Evolutionary conservation across 2,329 filamentous ascomycete species (phyloP).

Genomic region (Westerdykella ornata): DNA sequence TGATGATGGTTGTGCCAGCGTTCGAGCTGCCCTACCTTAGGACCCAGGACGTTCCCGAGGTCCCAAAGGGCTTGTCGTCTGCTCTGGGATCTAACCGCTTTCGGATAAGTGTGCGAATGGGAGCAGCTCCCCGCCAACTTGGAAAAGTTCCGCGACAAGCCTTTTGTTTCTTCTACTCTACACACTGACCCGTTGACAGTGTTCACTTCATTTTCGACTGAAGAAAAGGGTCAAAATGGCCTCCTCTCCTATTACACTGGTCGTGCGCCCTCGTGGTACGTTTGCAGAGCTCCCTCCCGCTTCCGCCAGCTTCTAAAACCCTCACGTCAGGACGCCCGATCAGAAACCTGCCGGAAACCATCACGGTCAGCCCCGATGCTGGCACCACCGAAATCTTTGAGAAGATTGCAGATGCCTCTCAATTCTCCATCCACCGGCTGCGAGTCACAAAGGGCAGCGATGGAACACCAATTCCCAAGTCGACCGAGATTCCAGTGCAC

Average conservation of each 20-base stretch:
- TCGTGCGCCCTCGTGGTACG: constrained; percentile 44
- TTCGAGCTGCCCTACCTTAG: too few relatives aligned
- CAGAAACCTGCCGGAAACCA: constrained; percentile 52
- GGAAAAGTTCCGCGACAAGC: background rate
- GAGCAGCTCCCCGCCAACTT: too few relatives aligned
- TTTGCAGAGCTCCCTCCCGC: background rate
- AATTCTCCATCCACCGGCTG: constrained; percentile 53
- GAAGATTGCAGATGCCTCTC: constrained; percentile 49
- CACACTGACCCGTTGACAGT: too few relatives aligned
- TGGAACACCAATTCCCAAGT: constrained; percentile 52
- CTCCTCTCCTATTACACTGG: constrained; percentile 39
- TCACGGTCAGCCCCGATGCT: constrained; percentile 47
- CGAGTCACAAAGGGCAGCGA: constrained; percentile 60
- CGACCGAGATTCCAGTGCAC: constrained; percentile 46
- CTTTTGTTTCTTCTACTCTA: background rate
- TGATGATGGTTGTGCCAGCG: too few relatives aligned
- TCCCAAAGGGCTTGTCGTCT: too few relatives aligned
- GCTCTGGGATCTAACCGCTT: background rate
- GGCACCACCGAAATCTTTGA: constrained; percentile 52
- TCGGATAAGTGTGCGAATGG: too few relatives aligned
- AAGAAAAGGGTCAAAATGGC: constrained; percentile 29
- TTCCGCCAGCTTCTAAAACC: background rate
- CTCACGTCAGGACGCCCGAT: constrained; percentile 53
- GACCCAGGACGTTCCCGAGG: too few relatives aligned
- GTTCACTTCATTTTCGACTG: too few relatives aligned